phyloP scores from a whole-genome alignment of 2,329 filamentous ascomycete genomes.

The Ophiosphaerella narmari region DNA sequence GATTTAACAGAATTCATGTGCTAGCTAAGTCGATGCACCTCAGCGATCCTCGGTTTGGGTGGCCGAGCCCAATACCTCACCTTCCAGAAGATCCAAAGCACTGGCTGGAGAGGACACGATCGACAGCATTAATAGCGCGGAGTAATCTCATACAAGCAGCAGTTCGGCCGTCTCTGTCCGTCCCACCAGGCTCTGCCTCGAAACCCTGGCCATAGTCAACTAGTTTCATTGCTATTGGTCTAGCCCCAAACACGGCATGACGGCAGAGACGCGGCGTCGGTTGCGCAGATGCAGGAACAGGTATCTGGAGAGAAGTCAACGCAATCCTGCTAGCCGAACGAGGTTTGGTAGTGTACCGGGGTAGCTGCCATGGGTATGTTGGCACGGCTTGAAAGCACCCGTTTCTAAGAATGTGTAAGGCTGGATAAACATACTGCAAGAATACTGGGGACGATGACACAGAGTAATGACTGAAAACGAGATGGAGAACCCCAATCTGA shows the following conservation, averaged over 20 bases:
- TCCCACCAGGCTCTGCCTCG: neutral
- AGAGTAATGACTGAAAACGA: neutral
- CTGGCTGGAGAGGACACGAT: neutral
- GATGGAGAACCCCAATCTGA: neutral
- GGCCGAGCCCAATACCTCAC: neutral
- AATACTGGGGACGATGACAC: neutral
- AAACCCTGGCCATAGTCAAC: neutral
- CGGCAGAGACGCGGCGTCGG: neutral
- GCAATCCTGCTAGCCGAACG: neutral
- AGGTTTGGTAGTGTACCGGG: neutral
- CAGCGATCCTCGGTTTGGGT: neutral
- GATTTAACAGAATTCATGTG: neutral
- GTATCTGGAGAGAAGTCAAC: too few species aligned
- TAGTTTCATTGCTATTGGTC: neutral
- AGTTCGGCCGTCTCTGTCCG: neutral
- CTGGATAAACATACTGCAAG: neutral
- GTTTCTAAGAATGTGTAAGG: neutral
- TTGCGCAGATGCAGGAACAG: conserved; percentile 6
- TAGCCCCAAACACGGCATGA: neutral
- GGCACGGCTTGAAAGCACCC: neutral
- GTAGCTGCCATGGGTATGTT: neutral
- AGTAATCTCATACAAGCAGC: conserved; percentile 1
- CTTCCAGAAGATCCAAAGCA: conserved; percentile 2
- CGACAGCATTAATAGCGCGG: conserved; percentile 3
- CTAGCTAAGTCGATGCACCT: neutral